Evolutionary conservation across 1,284 basidiomycete genomes (phyloP).

Genomic region (Cryptococcus amylolentus): DNA sequence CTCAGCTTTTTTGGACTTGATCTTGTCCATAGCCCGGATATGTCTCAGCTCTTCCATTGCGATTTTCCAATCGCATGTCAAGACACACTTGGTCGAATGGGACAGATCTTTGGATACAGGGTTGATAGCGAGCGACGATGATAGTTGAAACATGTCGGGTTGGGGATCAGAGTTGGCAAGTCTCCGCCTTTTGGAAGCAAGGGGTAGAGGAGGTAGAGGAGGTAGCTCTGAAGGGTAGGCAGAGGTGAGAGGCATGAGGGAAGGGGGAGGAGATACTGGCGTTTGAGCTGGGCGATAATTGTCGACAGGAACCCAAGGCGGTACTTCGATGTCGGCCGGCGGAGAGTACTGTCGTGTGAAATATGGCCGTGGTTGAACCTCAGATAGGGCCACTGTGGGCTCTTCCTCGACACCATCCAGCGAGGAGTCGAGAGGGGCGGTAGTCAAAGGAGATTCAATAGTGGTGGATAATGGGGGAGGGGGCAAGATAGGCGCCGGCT

Average conservation of each 20-base stretch:
- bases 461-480: neutral
- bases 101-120: constrained; percentile 33
- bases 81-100: constrained; percentile 38
- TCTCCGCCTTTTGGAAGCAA: constrained; percentile 9
- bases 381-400: constrained; percentile 4
- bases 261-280: constrained; percentile 20
- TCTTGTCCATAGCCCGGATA: constrained; percentile 74
- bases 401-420: neutral
- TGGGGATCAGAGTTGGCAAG: constrained; percentile 27
- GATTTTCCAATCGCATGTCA: constrained; percentile 50
- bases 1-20: constrained; percentile 76
- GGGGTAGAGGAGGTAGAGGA: constrained; percentile 32
- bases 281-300: constrained; percentile 33
- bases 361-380: constrained; percentile 14
- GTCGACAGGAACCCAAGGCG: constrained; percentile 37
- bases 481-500: neutral
- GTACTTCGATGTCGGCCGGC: constrained; percentile 10
- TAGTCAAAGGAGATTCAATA: neutral
- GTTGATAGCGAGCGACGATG: constrained; percentile 33
- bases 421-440: neutral
- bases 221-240: constrained; percentile 34
- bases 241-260: constrained; percentile 38
- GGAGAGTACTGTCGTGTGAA: constrained; percentile 9
- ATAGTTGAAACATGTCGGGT: constrained; percentile 35
- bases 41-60: constrained; percentile 72